Evolutionary conservation across 2,329 filamentous ascomycete genomes (phyloP), one percentile per base, ranked within the genome.

Genomic region (Metarhizium robertsii): DNA sequence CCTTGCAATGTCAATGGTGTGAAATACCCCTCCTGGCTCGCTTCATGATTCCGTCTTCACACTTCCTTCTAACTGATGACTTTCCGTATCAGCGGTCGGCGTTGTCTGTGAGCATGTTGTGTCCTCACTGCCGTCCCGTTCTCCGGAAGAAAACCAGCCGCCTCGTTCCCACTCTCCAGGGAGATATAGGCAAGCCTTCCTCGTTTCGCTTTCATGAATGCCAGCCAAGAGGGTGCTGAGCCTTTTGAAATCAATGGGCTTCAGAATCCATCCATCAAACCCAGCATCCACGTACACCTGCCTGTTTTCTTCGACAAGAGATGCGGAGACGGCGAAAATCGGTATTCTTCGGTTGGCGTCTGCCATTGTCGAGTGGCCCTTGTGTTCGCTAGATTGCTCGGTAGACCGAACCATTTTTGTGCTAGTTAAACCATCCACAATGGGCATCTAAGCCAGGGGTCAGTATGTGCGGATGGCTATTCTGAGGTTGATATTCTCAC

Each of bases 221-320:
- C 89, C 90, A 1, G 74, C 69, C 55, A 95, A 77, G 7, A 95
- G 75, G 25, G 79, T 77, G 57, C 82, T 83, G 0, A 95, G 75
- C 8, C 90, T 79, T 61, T 84, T 82, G 66, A 95, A 95, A 58
- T 92, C 85, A 48, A 95, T 88, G 0, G 90, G 90, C 65, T 95
- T 95, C 56, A 95, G 73, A 30, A 96, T 91, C 90, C 90, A 95
- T 29, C 87, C 91, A 61, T 95, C 90, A 61, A 95, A 95, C 0
- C 91, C 91, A 6, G 84, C 84, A 48, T 87, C 78, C 47, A 90
- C 80, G 61, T 95, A 96, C 0, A 71, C 79, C 45, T 85, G 75
- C 52, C 75, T 79, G 48, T 91, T 80, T 18, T 76, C 79, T 66
- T 95, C 91, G 1, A 88, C 65, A 1, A 95, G 73, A 0, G 89